Evolutionary conservation across 2,329 filamentous ascomycete genomes (phyloP).

Genomic region (Aureobasidium leucospermi): DNA sequence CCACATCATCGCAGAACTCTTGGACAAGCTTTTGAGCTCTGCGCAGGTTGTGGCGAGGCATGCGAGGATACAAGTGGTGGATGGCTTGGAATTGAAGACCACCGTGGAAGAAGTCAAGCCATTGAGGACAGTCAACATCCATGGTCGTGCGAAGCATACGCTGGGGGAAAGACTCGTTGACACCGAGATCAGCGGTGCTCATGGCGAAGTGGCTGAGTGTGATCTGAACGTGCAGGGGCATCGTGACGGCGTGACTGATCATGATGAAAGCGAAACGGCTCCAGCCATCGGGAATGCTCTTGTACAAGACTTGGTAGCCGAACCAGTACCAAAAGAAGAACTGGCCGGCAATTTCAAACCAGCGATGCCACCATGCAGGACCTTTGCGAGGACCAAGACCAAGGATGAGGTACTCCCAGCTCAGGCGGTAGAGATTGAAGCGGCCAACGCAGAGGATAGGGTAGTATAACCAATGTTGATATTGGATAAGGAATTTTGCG

Average conservation of each 20-base stretch:
- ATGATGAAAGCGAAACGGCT: conserved; percentile 59
- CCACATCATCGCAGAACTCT: conserved; percentile 74
- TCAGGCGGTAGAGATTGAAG: conserved; percentile 65
- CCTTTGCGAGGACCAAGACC: conserved; percentile 50
- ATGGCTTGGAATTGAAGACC: conserved; percentile 86
- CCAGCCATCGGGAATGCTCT: conserved; percentile 50
- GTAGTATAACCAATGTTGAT: conserved; percentile 63
- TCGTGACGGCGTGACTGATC: conserved; percentile 72
- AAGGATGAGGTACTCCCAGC: conserved; percentile 57
- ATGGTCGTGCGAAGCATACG: conserved; percentile 89
- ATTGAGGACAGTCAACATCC: conserved; percentile 81
- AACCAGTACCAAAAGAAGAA: conserved; percentile 60
- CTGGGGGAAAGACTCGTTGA: conserved; percentile 79
- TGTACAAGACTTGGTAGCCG: conserved; percentile 58
- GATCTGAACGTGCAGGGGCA: conserved; percentile 81
- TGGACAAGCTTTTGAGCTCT: conserved; percentile 66
- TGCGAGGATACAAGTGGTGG: conserved; percentile 76
- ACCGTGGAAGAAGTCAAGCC: conserved; percentile 85
- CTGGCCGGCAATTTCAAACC: conserved; percentile 57
- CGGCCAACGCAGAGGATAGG: conserved; percentile 57
- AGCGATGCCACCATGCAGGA: conserved; percentile 61
- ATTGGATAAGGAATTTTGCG: conserved; percentile 52
- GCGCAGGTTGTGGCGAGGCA: conserved; percentile 79
- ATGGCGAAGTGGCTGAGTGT: conserved; percentile 85
- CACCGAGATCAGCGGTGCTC: conserved; percentile 80